These are phyloP conservation scores for Fusarium duplospermum DNA, from an alignment of 2,329 filamentous ascomycete genomes.

Conservation along the genomic window DNA sequence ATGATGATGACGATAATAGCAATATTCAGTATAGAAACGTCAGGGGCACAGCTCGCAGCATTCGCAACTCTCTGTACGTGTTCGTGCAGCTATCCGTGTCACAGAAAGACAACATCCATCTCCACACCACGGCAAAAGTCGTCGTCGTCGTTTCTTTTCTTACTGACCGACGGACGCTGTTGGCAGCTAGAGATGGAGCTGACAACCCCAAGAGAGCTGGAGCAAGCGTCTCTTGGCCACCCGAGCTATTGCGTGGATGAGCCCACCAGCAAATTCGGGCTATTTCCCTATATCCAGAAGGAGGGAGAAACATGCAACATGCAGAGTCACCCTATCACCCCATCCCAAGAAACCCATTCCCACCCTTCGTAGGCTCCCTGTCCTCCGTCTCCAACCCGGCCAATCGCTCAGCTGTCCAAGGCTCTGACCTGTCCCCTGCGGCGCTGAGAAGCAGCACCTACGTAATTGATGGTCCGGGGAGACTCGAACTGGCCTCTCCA, in stretches of 20 bases:
- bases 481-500: slow-evolving; percentile 2
- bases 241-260: slow-evolving; percentile 14
- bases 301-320: slow-evolving; percentile 7
- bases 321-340: slow-evolving; percentile 29
- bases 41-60: not conserved
- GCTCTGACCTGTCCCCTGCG: slow-evolving; percentile 32
- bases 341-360: slow-evolving; percentile 6
- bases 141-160: not conserved
- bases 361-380: slow-evolving; percentile 6
- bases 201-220: not conserved
- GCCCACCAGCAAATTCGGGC: slow-evolving; percentile 13
- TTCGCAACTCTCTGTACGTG: slow-evolving; percentile 22
- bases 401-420: slow-evolving; percentile 21
- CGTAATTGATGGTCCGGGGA: slow-evolving; percentile 41
- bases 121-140: not conserved
- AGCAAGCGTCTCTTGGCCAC: not conserved
- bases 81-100: slow-evolving; percentile 32
- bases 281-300: slow-evolving; percentile 7
- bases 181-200: not conserved
- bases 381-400: not conserved
- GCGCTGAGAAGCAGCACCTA: slow-evolving; percentile 40
- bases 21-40: not conserved
- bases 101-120: slow-evolving; percentile 19
- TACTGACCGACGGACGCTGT: slow-evolving; percentile 4
- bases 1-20: not conserved